A percentile compares a stretch with the other conserved stretches of the same genome.
Evolutionary conservation across 495 filamentous ascomycete genomes (phyloP).

Genomic region (Parachaetomium inaequale): DNA sequence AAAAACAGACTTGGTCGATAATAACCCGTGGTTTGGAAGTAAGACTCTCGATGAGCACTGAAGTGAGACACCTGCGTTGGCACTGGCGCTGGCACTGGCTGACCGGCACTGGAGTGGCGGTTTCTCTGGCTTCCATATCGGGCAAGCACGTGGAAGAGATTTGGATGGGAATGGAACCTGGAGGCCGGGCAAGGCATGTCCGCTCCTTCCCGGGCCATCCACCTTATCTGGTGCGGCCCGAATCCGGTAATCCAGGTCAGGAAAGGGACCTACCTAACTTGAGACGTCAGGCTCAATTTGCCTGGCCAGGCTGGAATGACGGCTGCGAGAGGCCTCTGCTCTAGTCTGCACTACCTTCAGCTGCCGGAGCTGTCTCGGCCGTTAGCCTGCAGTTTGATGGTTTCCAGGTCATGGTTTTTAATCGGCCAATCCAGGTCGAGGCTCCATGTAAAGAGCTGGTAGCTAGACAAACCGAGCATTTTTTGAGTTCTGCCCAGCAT

Average conservation of each 20-base stretch:
- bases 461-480: background rate
- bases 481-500: too few relatives aligned
- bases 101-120: background rate
- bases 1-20: background rate
- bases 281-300: background rate
- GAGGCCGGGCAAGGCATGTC: background rate
- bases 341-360: background rate
- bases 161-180: background rate
- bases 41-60: background rate
- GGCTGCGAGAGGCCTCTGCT: background rate
- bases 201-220: background rate
- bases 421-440: background rate
- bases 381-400: constrained; percentile 19
- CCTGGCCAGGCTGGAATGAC: background rate
- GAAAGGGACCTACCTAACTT: too few relatives aligned
- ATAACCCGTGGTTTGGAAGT: background rate
- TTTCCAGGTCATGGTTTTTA: background rate
- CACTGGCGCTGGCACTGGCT: background rate
- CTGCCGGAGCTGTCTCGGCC: constrained; percentile 21
- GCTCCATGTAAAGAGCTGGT: background rate
- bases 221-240: too few relatives aligned
- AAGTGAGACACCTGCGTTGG: background rate
- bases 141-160: background rate
- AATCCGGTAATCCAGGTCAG: too few relatives aligned
- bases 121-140: background rate